Percentiles rank a stretch among this genome's conserved stretches.
These are phyloP conservation scores for Coemansia sp. DNA, from an alignment of 371 early-diverging fungal species.

Conservation along the genomic window DNA sequence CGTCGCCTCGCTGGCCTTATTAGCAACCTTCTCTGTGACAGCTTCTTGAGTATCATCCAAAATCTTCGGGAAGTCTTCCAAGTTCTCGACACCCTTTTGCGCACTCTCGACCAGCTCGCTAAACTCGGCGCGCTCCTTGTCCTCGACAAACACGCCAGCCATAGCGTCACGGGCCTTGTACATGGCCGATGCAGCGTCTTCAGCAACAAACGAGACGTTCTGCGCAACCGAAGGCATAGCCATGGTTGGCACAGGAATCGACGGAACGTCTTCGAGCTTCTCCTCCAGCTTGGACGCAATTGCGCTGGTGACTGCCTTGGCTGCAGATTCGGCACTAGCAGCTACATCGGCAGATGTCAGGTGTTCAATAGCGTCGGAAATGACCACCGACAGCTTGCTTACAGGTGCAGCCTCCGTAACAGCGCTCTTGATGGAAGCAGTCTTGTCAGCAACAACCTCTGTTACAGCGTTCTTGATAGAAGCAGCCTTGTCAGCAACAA, in stretches of 20 bases:
- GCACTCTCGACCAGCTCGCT: slow-evolving; percentile 36
- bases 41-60: slow-evolving; percentile 17
- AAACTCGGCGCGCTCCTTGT: slow-evolving; percentile 26
- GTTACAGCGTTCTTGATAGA: not conserved
- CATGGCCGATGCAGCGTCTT: slow-evolving; percentile 39
- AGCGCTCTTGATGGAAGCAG: not conserved
- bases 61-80: slow-evolving; percentile 39
- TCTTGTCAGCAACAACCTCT: slow-evolving; percentile 4
- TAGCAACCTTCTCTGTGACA: not conserved
- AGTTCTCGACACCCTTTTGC: slow-evolving; percentile 11
- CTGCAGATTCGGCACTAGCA: not conserved
- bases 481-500: slow-evolving; percentile 4
- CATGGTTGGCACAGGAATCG: not conserved
- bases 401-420: not conserved
- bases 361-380: not conserved
- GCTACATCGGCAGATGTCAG: not conserved
- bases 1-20: not conserved
- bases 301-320: not conserved
- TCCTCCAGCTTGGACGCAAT: slow-evolving; percentile 12
- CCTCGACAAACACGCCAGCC: slow-evolving; percentile 34
- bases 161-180: slow-evolving; percentile 43
- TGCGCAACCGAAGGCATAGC: not conserved
- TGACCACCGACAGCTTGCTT: not conserved
- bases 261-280: not conserved
- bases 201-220: slow-evolving; percentile 12